Conservation (phyloP, 305 asterid species). For the Rubia tinctorum region DNA sequence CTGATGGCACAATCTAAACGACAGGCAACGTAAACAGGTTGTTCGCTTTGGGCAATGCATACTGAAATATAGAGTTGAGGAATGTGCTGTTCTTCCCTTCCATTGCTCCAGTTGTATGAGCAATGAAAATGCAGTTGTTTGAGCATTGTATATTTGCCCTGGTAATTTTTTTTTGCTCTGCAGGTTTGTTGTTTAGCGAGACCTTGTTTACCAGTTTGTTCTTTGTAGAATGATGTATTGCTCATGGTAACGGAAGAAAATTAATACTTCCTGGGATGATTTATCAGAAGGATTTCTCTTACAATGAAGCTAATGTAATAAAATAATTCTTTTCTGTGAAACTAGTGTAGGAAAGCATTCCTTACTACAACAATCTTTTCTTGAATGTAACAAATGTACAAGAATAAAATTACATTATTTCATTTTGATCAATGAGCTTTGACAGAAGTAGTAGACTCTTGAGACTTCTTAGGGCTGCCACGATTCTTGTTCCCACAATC, state of each 20-base stretch:
- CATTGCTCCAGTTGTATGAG: not conserved
- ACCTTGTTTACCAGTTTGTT: not conserved
- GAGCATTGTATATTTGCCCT: not conserved
- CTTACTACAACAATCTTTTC: not conserved
- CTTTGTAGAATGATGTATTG: not conserved
- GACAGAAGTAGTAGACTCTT: slow-evolving; percentile 28
- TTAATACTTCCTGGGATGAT: not conserved
- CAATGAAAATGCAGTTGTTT: not conserved
- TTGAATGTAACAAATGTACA: not conserved
- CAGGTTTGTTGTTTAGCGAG: not conserved
- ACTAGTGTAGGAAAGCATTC: not conserved
- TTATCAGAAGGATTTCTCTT: not conserved
- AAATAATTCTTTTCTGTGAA: not conserved
- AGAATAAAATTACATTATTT: not conserved
- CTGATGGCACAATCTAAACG: slow-evolving; percentile 30
- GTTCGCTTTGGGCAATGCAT: not conserved
- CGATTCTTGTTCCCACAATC: slow-evolving; percentile 49
- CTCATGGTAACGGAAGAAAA: not conserved
- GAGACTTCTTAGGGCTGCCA: slow-evolving; percentile 17
- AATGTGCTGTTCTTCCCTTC: not conserved
- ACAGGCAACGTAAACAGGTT: slow-evolving; percentile 13
- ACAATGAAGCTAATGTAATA: not conserved
- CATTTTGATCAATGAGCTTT: slow-evolving; percentile 40
- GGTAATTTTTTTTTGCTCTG: not conserved
- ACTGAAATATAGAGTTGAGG: not conserved